Base-by-base conservation (phyloP, 2,329 filamentous ascomycete genomes). In the Colletotrichum sojae region DNA sequence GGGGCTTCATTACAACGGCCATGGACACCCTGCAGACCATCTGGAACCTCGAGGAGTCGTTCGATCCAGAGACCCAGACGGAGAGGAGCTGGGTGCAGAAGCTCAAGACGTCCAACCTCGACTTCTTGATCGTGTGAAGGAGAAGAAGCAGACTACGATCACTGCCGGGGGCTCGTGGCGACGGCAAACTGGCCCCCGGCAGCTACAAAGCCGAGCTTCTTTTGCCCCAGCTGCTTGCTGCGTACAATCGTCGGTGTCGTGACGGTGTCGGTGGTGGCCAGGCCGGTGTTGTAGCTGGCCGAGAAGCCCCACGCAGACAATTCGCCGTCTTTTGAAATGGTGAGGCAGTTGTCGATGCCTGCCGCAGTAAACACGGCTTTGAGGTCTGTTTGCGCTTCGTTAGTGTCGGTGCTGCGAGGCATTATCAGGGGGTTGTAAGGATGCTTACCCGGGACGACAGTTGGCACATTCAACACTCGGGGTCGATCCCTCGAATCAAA, bases 401-500 rank as follows among this genome's bases (percentile, higher is more conserved):
- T 12, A 63, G 48, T 39, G 5, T 27, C 2, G 1, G 22, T 5
- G 5, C n/a, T 5, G 2, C 9, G 2, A 9, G 1, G 1, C 9
- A 2, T 13, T 20, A 5, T 15, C 20, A 8, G 6, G 6, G 12
- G 8, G 25, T 36, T 36, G 2, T 2, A 2, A n/a, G 6, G 12
- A 18, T 25, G 69, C 73, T 67, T 67, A 76, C 76, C 59, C 16
- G 74, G 72, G 4, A 78, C 64, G 5, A 72, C 52, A 10, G 80
- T 81, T 9, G 76, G 75, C 31, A 72, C 53, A 1, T 86, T 85
- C 5, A 95, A 81, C 68, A 94, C 93, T 64, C 92, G 89, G 9
- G 91, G 86, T 49, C 86, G 86, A 55, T 84, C 87, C 69, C 87
- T 84, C 70, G 89, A 86, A 73, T 93, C 91, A 64, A 86, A 86